Conservation (phyloP, 1,284 basidiomycete species). For the Phaffia rhodozyma region DNA sequence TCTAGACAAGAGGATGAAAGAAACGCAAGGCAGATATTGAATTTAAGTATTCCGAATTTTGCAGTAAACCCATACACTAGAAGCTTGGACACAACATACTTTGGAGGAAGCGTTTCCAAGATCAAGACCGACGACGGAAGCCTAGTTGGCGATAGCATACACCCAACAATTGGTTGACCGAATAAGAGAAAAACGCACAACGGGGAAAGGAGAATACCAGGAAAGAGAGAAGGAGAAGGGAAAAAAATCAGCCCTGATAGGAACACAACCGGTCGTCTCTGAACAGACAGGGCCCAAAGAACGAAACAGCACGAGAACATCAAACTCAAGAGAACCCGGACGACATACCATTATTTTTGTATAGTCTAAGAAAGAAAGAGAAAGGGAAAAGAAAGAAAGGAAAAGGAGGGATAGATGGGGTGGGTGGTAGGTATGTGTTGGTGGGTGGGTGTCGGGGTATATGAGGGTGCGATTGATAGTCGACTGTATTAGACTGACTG, state of each 20-base stretch:
- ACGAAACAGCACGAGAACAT: neutral
- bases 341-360: neutral
- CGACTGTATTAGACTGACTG: neutral
- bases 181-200: neutral
- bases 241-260: neutral
- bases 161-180: too few species aligned
- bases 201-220: neutral
- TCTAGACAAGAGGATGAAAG: slow-evolving; percentile 40
- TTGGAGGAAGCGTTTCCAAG: slow-evolving; percentile 78
- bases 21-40: slow-evolving; percentile 19
- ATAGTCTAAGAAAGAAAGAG: neutral
- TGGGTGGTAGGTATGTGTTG: neutral
- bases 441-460: neutral
- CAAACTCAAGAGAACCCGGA: too few species aligned
- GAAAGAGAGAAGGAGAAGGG: neutral
- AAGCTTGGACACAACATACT: slow-evolving; percentile 35
- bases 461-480: slow-evolving; percentile 7
- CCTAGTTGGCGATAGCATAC: slow-evolving; percentile 5
- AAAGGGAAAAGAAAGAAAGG: neutral
- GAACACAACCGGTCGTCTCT: neutral
- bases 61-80: neutral
- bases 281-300: neutral
- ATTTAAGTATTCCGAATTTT: slow-evolving; percentile 18
- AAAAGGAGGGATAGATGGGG: neutral
- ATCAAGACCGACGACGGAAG: slow-evolving; percentile 74